Evolutionary conservation across 140 eudicot species (phyloP).

Genomic region (Cichorium intybus): DNA sequence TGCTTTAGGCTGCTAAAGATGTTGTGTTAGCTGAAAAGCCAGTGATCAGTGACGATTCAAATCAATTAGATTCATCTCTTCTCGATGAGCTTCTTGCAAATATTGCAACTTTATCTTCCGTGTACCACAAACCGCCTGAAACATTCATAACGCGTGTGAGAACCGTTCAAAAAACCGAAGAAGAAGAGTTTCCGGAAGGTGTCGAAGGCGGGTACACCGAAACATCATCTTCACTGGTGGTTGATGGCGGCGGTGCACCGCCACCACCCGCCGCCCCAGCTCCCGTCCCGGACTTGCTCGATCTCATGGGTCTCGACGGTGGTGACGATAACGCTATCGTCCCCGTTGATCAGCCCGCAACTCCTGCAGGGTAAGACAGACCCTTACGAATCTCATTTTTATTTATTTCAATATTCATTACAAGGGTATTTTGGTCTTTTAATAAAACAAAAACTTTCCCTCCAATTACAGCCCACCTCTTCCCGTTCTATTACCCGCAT

Average conservation of each 20-base stretch:
- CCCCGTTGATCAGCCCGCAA: constrained; percentile 67
- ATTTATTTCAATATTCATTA: no score
- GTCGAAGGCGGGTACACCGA: constrained; percentile 72
- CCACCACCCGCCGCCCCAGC: constrained; percentile 53
- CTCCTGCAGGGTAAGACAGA: constrained; percentile 49
- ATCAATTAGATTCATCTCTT: constrained; percentile 85
- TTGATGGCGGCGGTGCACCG: constrained; percentile 54
- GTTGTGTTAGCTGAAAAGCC: constrained; percentile 98
- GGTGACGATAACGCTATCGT: constrained; percentile 55
- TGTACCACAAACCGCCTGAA: constrained; percentile 97
- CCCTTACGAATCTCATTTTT: no score
- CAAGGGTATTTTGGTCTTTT: no score
- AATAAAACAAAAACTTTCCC: no score
- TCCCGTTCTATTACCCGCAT: constrained; percentile 73
- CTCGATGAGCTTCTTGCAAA: constrained; percentile 97
- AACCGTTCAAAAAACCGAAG: constrained; percentile 78
- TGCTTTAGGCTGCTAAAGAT: constrained; percentile 99
- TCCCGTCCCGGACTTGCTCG: constrained; percentile 90
- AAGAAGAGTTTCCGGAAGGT: constrained; percentile 84
- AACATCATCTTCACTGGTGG: constrained; percentile 58
- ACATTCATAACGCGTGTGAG: constrained; percentile 91
- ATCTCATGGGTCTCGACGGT: constrained; percentile 75
- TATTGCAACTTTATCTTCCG: constrained; percentile 92
- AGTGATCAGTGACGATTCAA: constrained; percentile 94
- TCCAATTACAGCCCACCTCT: constrained; percentile 57